These are phyloP conservation scores for Inga leiocalycina DNA, from an alignment of 306 rosid species.

Conservation along the genomic window DNA sequence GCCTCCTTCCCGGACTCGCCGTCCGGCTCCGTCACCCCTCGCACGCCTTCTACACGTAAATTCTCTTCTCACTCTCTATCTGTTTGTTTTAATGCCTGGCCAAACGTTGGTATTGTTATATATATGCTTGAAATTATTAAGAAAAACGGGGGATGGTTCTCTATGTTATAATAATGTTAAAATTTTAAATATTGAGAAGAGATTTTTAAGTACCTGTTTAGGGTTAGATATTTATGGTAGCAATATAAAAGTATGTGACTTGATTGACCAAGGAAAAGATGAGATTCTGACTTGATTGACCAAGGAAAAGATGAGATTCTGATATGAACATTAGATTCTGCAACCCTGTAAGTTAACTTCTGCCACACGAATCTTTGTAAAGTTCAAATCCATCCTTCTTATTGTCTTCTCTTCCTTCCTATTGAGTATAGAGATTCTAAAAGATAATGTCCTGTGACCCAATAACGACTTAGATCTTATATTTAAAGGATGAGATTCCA, in stretches of 20 bases:
- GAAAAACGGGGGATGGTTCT: neutral
- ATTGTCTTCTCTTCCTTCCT: neutral
- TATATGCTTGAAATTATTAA: neutral
- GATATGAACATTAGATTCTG: neutral
- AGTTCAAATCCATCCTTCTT: neutral
- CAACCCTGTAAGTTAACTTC: neutral
- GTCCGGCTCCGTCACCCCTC: slow-evolving; percentile 32
- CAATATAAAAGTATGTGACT: neutral
- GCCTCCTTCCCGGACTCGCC: slow-evolving; percentile 45
- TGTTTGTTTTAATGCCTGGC: neutral
- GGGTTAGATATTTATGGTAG: neutral
- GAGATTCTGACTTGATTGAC: neutral
- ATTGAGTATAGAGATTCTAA: neutral
- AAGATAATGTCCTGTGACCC: neutral
- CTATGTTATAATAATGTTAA: neutral
- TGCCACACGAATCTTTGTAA: neutral
- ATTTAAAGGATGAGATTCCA: neutral
- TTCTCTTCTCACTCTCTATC: neutral
- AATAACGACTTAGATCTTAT: neutral
- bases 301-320: neutral
- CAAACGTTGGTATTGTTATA: neutral
- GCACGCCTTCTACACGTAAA: slow-evolving; percentile 68
- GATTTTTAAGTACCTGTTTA: neutral
- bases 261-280: neutral
- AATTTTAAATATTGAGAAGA: neutral